Conservation (phyloP, 306 rosid genomes). For the Fragaria vesca region DNA sequence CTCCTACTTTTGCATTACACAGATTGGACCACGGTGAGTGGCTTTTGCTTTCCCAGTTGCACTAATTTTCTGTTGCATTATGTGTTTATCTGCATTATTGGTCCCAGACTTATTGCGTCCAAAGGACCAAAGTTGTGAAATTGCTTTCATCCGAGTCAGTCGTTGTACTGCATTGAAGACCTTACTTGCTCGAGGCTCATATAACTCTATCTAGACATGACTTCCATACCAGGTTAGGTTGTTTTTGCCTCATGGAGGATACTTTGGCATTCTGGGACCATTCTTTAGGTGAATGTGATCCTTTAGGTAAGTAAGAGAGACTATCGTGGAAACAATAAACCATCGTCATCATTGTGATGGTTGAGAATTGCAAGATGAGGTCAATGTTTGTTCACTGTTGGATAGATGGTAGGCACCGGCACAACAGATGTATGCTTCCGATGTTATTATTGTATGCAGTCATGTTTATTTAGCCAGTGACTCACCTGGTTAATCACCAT, state of each 20-base stretch:
- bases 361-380: not conserved
- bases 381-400: not conserved
- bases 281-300: not conserved
- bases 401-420: not conserved
- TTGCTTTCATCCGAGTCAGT: slow-evolving; percentile 26
- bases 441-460: too few relatives aligned
- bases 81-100: slow-evolving; percentile 18
- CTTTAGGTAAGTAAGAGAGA: not conserved
- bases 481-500: too few relatives aligned
- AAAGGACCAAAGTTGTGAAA: slow-evolving; percentile 17
- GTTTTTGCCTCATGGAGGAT: not conserved
- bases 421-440: too few relatives aligned
- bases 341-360: not conserved
- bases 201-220: not conserved
- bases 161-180: slow-evolving; percentile 12
- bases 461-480: too few relatives aligned
- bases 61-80: slow-evolving; percentile 12
- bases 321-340: not conserved
- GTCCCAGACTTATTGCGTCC: slow-evolving; percentile 23
- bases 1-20: not conserved
- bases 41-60: slow-evolving; percentile 7
- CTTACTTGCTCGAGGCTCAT: not conserved
- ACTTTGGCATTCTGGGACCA: slow-evolving; percentile 1
- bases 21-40: slow-evolving; percentile 34
- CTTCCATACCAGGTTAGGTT: not conserved